Conservation (phyloP, 495 filamentous ascomycete species). For the Hyphodiscus hymeniophilus region DNA sequence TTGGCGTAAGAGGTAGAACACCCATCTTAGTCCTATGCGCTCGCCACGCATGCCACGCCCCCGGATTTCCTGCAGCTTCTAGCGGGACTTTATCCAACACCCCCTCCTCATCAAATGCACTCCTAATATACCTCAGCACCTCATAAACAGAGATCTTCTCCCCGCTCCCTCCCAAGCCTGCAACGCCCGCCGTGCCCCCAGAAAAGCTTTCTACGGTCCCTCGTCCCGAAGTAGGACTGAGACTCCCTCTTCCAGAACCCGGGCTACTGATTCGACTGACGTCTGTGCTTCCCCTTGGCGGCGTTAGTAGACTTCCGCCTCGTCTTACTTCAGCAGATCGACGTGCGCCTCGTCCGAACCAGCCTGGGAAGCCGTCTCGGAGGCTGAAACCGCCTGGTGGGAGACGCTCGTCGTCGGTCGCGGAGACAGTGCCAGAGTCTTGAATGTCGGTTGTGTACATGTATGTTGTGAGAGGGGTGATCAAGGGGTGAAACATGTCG, state of each 20-base stretch:
- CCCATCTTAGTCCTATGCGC: conserved; percentile 44
- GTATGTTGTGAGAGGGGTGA: conserved; percentile 83
- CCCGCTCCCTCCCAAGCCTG: conserved; percentile 17
- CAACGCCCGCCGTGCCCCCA: conserved; percentile 1
- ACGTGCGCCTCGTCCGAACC: conserved; percentile 52
- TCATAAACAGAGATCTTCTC: conserved; percentile 40
- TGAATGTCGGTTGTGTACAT: conserved; percentile 73
- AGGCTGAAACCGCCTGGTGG: conserved; percentile 84
- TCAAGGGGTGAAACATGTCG: conserved; percentile 90
- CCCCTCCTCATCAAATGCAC: conserved; percentile 66
- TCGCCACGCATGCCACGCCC: conserved; percentile 87
- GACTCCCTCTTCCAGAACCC: conserved; percentile 1
- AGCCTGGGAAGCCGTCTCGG: conserved; percentile 79
- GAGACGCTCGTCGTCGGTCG: conserved; percentile 69
- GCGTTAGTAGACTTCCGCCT: conserved; percentile 9
- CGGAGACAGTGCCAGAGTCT: conserved; percentile 64
- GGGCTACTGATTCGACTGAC: conserved; percentile 7
- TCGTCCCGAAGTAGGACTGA: conserved; percentile 14
- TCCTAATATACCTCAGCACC: conserved; percentile 72
- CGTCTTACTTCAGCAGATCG: conserved; percentile 5
- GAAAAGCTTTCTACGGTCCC: conserved; percentile 3
- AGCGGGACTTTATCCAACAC: conserved; percentile 73
- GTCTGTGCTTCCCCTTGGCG: conserved; percentile 1
- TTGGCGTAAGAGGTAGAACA: conserved; percentile 13
- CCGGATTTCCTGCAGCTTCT: conserved; percentile 76